Base-by-base conservation (phyloP, 202 grass and related monocot species). In the Digitaria exilis region DNA sequence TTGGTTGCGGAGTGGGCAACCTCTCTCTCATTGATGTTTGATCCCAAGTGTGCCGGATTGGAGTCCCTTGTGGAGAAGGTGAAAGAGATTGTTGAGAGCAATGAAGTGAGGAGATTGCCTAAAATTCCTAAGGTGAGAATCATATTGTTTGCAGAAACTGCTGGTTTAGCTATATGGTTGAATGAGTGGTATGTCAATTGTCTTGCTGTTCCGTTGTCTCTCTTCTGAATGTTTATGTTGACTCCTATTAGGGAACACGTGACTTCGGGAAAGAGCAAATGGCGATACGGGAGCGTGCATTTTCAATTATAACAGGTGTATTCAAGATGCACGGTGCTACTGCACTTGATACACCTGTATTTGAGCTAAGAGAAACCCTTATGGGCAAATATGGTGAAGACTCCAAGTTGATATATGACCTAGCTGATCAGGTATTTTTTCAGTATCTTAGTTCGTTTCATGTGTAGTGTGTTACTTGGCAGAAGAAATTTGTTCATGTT, bases 341-440 rank as follows among this genome's bases (percentile, higher is more conserved):
- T 75, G 78, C 91, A n/a, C 96, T 98, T 88, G 96, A 98, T 68
- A 98, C 96, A 54, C 96, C 96, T 60, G 96, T 98, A 72, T 98
- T 98, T 87, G 96, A 98, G 79, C 80, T 98, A 68, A 95, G 92
- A 88, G 96, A 98, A 84, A 98, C 96, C 32, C 90, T 98, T 61
- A 98, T 98, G 96, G 96, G 96, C 3, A 98, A 98, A 84, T 98
- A 98, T 90, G 96, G 93, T 24, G 93, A 98, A 91, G 96, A 98
- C 85, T 98, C 93, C 12, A 98, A 98, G 42, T 85, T 98, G 87
- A 90, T 98, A 72, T 98, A 92, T 74, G 96, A 98, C 87, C 85
- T 98, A 57, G 96, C 96, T 81, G 96, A 98, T 64, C 93, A 98
- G 96, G 96, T 98, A 90, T n/a, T 73, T 3, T 82, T 81, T 80